Conservation (phyloP, 805 yeast genomes). For the Kregervanrija pseudodelftensis region DNA sequence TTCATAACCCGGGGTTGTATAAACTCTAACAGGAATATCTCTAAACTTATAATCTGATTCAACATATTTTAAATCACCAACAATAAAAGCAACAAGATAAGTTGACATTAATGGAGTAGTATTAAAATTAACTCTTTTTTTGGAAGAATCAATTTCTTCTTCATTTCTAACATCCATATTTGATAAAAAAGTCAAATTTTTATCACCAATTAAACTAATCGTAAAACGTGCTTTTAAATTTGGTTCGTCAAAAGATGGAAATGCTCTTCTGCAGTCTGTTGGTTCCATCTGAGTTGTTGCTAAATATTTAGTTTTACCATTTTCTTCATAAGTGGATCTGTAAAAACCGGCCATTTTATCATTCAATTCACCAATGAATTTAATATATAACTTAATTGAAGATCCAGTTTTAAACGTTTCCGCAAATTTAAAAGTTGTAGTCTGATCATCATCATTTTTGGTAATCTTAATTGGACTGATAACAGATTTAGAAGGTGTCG, state of each 20-base stretch:
- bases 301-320: constrained; percentile 37
- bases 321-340: constrained; percentile 39
- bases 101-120: constrained; percentile 49
- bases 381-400: constrained; percentile 26
- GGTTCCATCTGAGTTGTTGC: constrained; percentile 58
- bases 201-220: constrained; percentile 33
- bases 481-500: constrained; percentile 10
- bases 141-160: constrained; percentile 9
- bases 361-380: constrained; percentile 39
- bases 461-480: constrained; percentile 14
- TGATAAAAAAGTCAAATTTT: constrained; percentile 36
- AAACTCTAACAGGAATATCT: constrained; percentile 45
- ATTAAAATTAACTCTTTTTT: constrained; percentile 33
- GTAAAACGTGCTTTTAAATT: constrained; percentile 48
- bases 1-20: constrained; percentile 44
- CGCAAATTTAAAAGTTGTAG: constrained; percentile 54
- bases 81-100: constrained; percentile 51
- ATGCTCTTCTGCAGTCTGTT: constrained; percentile 53
- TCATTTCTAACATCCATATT: constrained; percentile 39
- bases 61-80: constrained; percentile 49
- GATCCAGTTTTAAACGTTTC: constrained; percentile 24
- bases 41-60: constrained; percentile 40
- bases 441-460: constrained; percentile 52
- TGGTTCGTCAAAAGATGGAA: constrained; percentile 56
- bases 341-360: constrained; percentile 55